Base-by-base conservation (phyloP, 2,329 filamentous ascomycete species). In the Mariannaea elegans region DNA sequence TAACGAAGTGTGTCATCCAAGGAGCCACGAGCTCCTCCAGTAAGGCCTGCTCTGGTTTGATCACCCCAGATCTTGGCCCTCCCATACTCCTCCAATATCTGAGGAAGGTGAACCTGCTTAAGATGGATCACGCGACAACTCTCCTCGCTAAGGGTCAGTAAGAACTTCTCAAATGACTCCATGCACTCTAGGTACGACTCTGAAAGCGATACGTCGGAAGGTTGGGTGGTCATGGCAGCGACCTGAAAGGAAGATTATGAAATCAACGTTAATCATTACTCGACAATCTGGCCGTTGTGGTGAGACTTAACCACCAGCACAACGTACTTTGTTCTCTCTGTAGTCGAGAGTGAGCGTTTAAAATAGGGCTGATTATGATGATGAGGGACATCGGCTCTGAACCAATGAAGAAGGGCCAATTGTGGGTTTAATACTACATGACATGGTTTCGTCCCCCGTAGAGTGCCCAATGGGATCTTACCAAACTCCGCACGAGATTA, bases 31-130 rank as follows among this genome's bases (percentile, higher is more conserved):
- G 46, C 39, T 18, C 39, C 39, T 19, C 12, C 36, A 3, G 47
- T 18, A 27, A 58, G 31, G 7, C 18, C 8, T 23, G 47, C 38
- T 12, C 52, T 58, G 29, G 39, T 45, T 14, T 58, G 46, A 21
- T 51, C 27, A 23, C 46, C 47, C 55, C 55, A 58, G 10, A 58
- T 44, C 27, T 52, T 58, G 27, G 42, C 13, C 16, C 55, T 42
- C 10, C 55, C 55, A 44, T 58, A 58, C 39, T 52, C 47, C n/a
- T 58, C 55, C 4, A 51, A 32, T 3, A 58, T 32, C 27, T 23
- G 21, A 12, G 38, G 16, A 21, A 52, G 10, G 13, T 46, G 10
- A 29, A 56, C 54, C 21, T 56, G 54, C 13, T 18, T 14, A 1
- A 56, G 18, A 7, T 34, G 47, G n/a, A 44, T 16, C 13, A 45